Evolutionary conservation across 495 filamentous ascomycete genomes (phyloP).

Genomic region (Echria macrotheca): DNA sequence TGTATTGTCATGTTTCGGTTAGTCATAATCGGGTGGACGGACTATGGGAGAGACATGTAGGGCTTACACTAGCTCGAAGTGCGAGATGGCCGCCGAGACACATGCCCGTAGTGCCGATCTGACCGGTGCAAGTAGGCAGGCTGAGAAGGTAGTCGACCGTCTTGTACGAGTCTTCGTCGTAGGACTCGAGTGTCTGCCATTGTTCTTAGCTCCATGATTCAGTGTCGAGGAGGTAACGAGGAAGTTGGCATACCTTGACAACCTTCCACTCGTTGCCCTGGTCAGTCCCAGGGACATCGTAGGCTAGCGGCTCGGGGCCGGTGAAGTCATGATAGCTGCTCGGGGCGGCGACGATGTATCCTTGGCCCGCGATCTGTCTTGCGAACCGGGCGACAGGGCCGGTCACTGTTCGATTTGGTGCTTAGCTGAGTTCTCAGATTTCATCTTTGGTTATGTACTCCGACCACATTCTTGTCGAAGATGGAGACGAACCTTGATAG

Average conservation of each 20-base stretch:
- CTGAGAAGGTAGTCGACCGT: slow-evolving; percentile 69
- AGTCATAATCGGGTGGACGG: too few species aligned
- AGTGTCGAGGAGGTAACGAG: neutral
- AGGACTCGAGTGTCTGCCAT: slow-evolving; percentile 70
- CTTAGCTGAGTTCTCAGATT: slow-evolving; percentile 2
- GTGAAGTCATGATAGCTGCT: slow-evolving; percentile 93
- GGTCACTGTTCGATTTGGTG: slow-evolving; percentile 56
- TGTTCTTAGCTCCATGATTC: neutral
- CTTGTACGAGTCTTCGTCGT: slow-evolving; percentile 78
- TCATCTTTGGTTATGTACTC: too few species aligned
- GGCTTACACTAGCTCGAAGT: slow-evolving; percentile 62
- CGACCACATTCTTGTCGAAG: too few species aligned
- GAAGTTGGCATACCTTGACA: slow-evolving; percentile 51
- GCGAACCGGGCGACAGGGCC: slow-evolving; percentile 88
- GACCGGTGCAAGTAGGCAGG: slow-evolving; percentile 76
- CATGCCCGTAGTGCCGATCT: slow-evolving; percentile 87
- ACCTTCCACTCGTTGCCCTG: slow-evolving; percentile 83
- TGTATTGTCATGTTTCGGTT: slow-evolving; percentile 11
- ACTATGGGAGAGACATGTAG: too few species aligned
- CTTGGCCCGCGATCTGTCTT: slow-evolving; percentile 86
- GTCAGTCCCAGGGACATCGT: slow-evolving; percentile 85
- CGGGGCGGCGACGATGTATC: slow-evolving; percentile 88
- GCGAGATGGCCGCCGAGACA: slow-evolving; percentile 91
- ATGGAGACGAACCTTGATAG: slow-evolving; percentile 79
- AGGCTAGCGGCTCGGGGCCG: slow-evolving; percentile 74